Base-by-base conservation (phyloP, 106 monocot genomes). In the Dendrobium huoshanense region DNA sequence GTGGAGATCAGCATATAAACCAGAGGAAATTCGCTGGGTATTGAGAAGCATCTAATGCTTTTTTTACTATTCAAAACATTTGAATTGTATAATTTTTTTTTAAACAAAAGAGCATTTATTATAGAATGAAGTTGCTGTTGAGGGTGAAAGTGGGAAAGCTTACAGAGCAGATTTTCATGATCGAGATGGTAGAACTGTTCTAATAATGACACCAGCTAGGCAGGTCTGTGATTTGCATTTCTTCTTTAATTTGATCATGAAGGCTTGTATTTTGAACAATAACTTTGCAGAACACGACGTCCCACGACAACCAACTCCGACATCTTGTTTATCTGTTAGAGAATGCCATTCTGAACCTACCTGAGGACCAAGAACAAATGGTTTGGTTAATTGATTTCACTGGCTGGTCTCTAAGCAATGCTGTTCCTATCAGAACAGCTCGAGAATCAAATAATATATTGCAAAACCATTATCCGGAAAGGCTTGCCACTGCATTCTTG, bases 11-110 rank as follows among this genome's bases (percentile, higher is more conserved):
- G 37, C 75, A 33, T 84, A 82, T 54, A 84, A 82, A 49, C 87
- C 87, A 7, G 87, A 88, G 41, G 84, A 88, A 77, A 88, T 84
- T 31, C 70, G 56, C 68, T 88, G 87, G 87, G 87, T 88, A 80
- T 19, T 20, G 5, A 68, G 13, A 27, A 68, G 25, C 48, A 48
- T 48, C 11, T 48, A 5, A 27, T 25, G 25, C 4, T 15, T 58
- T 18, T 19, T 58, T 13, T 19, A 37, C 37, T 37, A 37, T 37
- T 37, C 37, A 37, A 37, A 37, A 37, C 37, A 37, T 37, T 37
- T 37, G 37, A 0, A 2, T 37, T 37, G 37, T 37, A 37, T 37
- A 37, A 0, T 22, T n/a, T 22, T 51, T 5, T 19, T 61, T 61
- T 22, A 61, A 13, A 11, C 10, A 61, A 7, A 22, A 4, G 22